Evolutionary conservation across 228 moss, liverwort and hornwort genomes (phyloP).

Genomic region (Sphagnum fallax): DNA sequence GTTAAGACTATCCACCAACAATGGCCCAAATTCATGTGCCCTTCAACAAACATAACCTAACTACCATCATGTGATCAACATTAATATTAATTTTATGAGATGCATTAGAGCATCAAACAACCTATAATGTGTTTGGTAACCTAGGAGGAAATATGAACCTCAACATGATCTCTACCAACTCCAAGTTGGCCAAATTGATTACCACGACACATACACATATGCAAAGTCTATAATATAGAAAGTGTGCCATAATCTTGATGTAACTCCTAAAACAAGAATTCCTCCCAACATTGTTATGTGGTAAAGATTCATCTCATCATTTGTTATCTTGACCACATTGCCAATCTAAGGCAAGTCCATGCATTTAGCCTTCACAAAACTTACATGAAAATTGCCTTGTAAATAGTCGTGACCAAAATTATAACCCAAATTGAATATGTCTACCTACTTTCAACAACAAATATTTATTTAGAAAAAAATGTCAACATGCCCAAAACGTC

Average conservation of each 20-base stretch:
- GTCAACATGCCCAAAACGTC: no score
- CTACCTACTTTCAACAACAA: no score
- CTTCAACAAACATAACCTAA: neutral
- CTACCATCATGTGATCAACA: neutral
- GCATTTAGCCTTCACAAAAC: no score
- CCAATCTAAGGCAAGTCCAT: constrained; percentile 3
- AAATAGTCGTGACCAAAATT: no score
- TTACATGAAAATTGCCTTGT: no score
- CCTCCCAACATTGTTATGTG: constrained; percentile 69
- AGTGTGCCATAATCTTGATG: constrained; percentile 93
- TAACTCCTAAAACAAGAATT: constrained; percentile 38
- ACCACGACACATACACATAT: constrained; percentile 81
- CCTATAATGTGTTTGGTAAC: no score
- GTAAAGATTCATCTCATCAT: constrained; percentile 74
- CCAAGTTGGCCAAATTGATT: constrained; percentile 98
- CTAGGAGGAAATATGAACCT: constrained; percentile 26
- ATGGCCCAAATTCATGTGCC: neutral
- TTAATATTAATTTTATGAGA: no score
- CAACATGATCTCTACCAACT: constrained; percentile 74
- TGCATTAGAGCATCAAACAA: no score
- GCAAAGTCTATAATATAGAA: constrained; percentile 68
- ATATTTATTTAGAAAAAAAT: no score
- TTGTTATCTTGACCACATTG: constrained; percentile 91
- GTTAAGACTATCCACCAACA: neutral
- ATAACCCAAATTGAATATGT: no score